Evolutionary conservation across 2,329 filamentous ascomycete species (phyloP).

Genomic region (Cladosporium sphaerospermum): DNA sequence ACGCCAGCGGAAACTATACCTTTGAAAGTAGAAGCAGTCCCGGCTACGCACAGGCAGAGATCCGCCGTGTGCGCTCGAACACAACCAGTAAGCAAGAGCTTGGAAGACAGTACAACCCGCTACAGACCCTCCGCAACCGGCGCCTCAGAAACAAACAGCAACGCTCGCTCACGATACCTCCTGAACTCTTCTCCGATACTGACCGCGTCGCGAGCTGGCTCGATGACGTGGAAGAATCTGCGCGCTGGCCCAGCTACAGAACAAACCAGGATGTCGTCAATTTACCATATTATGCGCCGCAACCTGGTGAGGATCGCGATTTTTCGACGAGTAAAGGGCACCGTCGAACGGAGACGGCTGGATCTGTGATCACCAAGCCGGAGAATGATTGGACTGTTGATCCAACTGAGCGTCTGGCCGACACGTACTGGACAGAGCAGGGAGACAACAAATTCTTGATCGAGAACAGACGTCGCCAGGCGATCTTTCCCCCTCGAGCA

Average conservation of each 20-base stretch:
- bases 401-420: constrained; percentile 80
- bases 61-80: constrained; percentile 34
- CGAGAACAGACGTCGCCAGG: constrained; percentile 70
- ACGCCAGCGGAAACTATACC: constrained; percentile 37
- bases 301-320: constrained; percentile 22
- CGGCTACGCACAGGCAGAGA: constrained; percentile 35
- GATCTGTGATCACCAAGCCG: constrained; percentile 60
- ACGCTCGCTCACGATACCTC: constrained; percentile 64
- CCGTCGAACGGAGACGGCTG: constrained; percentile 35
- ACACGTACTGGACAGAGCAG: constrained; percentile 85
- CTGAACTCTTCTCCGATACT: constrained; percentile 71
- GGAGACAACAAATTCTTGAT: constrained; percentile 72
- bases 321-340: constrained; percentile 20
- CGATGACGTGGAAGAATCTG: constrained; percentile 54
- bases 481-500: constrained; percentile 53
- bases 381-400: constrained; percentile 79
- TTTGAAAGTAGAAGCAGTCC: constrained; percentile 36
- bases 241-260: constrained; percentile 34
- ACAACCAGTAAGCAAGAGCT: constrained; percentile 30
- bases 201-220: constrained; percentile 70
- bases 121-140: constrained; percentile 88
- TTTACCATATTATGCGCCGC: constrained; percentile 20
- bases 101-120: constrained; percentile 76
- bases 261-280: constrained; percentile 27
- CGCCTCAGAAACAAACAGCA: constrained; percentile 76